Evolutionary conservation across 2,329 filamentous ascomycete species (phyloP), one percentile per base, ranked within the genome.

Genomic region (Aspergillus sp.): DNA sequence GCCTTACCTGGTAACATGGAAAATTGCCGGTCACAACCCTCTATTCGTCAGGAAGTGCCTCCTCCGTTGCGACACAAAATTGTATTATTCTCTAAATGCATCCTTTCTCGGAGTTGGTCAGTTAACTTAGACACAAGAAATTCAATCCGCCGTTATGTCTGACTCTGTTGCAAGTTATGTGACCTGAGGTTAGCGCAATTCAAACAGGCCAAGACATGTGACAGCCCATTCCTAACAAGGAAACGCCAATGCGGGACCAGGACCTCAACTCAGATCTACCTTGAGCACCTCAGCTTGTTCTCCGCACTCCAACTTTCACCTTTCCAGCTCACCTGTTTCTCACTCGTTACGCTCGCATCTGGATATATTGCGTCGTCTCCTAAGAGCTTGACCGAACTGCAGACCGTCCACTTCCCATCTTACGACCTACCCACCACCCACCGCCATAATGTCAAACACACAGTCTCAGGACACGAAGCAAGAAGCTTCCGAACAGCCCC

Each of bases 391-490:
- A 20, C 32, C 12, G 32, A 5, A 32, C 9, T 20, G 20, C 18
- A 43, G 5, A 22, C 41, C 24, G 24, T 1, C 22, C 15, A 24
- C 22, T 18, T 18, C 11, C 36, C 43, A 44, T 15, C 50, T 17
- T 55, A 56, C 22, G 20, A n/a, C 24, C 5, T 47, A 22, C 26
- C 53, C 44, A 48, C 30, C 15, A 48, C 34, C 15, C 30, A 24
- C 47, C 47, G 48, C 58, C 67, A 74, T 52, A 60, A 84, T 84
- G 81, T 83, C 82, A 58, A 73, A 71, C 59, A 67, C 68, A 38
- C 65, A 68, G 54, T 45, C 65, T 56, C 65, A 75, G 58, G 69
- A 67, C 60, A 74, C 64, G 59, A 74, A 71, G 68, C 70, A 63
- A 55, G 71, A 77, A 56, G 56, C 70, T 56, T 67, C 74, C 53